Evolutionary conservation across 1,139 yeast species (phyloP).

Genomic region (Tardiomyces digboiensis): DNA sequence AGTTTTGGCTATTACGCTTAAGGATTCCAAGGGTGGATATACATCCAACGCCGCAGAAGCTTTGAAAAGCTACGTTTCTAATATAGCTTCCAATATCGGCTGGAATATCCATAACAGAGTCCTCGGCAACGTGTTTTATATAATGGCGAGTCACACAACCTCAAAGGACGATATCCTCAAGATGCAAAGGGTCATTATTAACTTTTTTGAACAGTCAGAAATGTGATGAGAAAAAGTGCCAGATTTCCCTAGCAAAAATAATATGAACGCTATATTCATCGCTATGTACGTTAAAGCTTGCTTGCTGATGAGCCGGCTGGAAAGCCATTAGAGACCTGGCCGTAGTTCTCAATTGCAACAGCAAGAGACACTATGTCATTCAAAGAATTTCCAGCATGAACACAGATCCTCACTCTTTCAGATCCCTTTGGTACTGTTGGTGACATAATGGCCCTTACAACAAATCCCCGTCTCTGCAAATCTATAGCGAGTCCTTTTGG

Average conservation of each 20-base stretch:
- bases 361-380: constrained; percentile 6
- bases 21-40: constrained; percentile 12
- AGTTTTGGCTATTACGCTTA: constrained; percentile 17
- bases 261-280: neutral
- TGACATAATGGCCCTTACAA: constrained; percentile 19
- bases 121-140: constrained; percentile 16
- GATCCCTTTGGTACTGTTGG: constrained; percentile 21
- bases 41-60: constrained; percentile 10
- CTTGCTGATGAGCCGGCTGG: neutral
- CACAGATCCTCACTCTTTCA: constrained; percentile 18
- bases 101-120: constrained; percentile 11
- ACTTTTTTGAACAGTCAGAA: too few relatives aligned
- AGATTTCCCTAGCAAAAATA: too few relatives aligned
- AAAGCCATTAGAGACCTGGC: too few relatives aligned
- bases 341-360: neutral
- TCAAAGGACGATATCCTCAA: neutral
- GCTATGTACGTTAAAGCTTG: neutral
- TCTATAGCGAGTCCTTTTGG: constrained; percentile 14
- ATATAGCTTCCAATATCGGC: neutral
- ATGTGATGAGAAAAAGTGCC: too few relatives aligned
- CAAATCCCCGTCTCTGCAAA: constrained; percentile 14
- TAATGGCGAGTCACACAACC: constrained; percentile 11
- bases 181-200: neutral
- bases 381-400: constrained; percentile 15
- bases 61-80: constrained; percentile 5